Base-by-base conservation (phyloP, 164 flowering plant genomes). In the Cinnamomum chago region DNA sequence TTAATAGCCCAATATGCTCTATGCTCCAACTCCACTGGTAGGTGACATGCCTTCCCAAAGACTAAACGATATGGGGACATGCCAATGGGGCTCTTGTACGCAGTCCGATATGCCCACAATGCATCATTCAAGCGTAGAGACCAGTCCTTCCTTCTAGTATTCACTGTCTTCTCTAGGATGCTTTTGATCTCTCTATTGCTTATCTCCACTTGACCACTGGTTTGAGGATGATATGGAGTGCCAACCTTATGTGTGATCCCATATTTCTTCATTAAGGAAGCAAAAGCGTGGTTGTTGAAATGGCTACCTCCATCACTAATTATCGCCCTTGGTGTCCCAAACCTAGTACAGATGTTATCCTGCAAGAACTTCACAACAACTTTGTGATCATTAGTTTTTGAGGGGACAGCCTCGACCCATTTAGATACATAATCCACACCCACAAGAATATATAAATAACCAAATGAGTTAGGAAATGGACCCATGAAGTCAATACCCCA, bases 1-100 rank as follows among this genome's bases (percentile, higher is more conserved):
- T 66, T 27, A 0, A 71, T n/a, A 20, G 79, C 76, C 68, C 68
- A 77, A 58, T 67, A 77, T 0, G 76, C 67, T 24, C 47, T 17
- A 47, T 77, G 79, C 47, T 77, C 79, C 15, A 77, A 23, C 33
- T 77, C 79, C 2, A 67, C 72, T 9, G 68, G 68, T 6, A 77
- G 55, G 23, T 77, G 80, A 73, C 70, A 77, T 1, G 73, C 65
- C 50, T 77, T 77, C 0, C 74, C 75, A 58, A 3, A 79, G 3
- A 75, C 75, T 17, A 79, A 47, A 11, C 62, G 5, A 65, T 71
- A 75, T 14, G 76, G 78, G 3, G 73, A 58, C 52, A 72, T 65
- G 0, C 72, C 62, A 20, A 73, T 75, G 4, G 76, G 73, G 0
- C 73, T 75, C 33, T 75, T 79, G 62, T 20, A 75, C 3, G 73